Percentiles rank a stretch among this genome's conserved stretches.
Conservation (phyloP, 805 yeast species). For the Candida pseudofarinosa region DNA sequence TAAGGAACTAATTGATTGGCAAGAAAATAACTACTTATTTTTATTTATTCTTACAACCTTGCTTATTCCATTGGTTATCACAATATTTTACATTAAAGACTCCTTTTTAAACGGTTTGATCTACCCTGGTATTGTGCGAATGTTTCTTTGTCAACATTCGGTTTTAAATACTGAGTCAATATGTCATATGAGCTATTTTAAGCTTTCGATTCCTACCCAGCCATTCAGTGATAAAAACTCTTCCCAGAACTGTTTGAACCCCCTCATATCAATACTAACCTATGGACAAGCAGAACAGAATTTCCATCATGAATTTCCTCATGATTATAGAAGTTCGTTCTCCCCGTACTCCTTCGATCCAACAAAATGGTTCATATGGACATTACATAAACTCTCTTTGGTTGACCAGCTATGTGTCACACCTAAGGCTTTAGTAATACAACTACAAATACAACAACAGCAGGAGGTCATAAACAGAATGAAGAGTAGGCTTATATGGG, state of each 20-base stretch:
- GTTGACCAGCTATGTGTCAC: constrained; percentile 58
- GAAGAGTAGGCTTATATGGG: constrained; percentile 84
- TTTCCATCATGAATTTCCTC: constrained; percentile 93
- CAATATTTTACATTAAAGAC: constrained; percentile 25
- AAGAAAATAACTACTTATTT: constrained; percentile 22
- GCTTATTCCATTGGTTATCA: constrained; percentile 25
- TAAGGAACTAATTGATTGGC: constrained; percentile 31
- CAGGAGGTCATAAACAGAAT: constrained; percentile 77
- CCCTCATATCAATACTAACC: constrained; percentile 59
- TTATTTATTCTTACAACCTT: constrained; percentile 29
- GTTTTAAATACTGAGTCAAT: constrained; percentile 74
- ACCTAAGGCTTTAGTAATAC: constrained; percentile 68
- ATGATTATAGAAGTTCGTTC: constrained; percentile 76
- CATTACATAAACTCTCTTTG: constrained; percentile 49
- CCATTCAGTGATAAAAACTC: constrained; percentile 56
- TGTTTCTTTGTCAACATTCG: constrained; percentile 73
- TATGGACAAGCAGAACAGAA: constrained; percentile 91
- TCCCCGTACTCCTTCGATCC: constrained; percentile 81
- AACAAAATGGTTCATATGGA: constrained; percentile 68
- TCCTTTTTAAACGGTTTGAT: constrained; percentile 36
- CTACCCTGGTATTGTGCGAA: constrained; percentile 74
- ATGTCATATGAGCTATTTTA: constrained; percentile 64
- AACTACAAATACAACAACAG: constrained; percentile 53
- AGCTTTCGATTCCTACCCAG: constrained; percentile 60
- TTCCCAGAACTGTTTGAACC: constrained; percentile 59